Evolutionary conservation across 176 grass and related monocot species (phyloP).

Genomic region (Chloris gayana): DNA sequence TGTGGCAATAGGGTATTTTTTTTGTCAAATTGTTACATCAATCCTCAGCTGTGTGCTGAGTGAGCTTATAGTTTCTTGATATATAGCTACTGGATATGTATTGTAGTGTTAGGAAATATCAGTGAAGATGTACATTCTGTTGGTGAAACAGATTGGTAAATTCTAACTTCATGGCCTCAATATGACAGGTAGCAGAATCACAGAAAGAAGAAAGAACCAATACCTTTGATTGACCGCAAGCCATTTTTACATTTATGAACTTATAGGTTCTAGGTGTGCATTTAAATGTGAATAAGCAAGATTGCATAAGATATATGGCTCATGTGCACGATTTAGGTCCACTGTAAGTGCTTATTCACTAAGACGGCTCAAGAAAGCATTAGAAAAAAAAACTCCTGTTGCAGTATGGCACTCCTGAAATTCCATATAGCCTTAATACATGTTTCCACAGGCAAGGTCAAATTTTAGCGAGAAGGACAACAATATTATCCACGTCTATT

Average conservation of each 20-base stretch:
- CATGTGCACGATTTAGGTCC: too few relatives aligned
- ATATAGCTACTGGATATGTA: conserved; percentile 35
- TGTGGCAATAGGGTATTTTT: conserved; percentile 10
- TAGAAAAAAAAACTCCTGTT: not conserved
- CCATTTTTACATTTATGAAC: not conserved
- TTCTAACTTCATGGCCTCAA: not conserved
- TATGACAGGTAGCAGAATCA: not conserved
- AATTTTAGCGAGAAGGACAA: too few relatives aligned
- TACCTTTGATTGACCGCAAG: not conserved
- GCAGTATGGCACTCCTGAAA: not conserved
- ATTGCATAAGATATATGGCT: not conserved
- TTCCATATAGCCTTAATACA: too few relatives aligned
- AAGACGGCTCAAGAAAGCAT: not conserved
- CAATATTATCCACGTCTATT: too few relatives aligned
- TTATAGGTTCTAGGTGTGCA: not conserved
- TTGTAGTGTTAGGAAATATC: conserved; percentile 31
- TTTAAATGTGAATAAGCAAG: not conserved
- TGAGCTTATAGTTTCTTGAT: conserved; percentile 30
- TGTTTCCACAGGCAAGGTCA: too few relatives aligned
- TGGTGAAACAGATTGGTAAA: not conserved
- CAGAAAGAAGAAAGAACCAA: not conserved
- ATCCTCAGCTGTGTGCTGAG: not conserved
- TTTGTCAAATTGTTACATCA: conserved; percentile 28
- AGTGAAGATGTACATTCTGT: conserved; percentile 22
- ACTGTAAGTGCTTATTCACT: too few relatives aligned